These are phyloP conservation scores for Liquidambar formosana DNA, from an alignment of 164 flowering plant species.

Conservation along the genomic window DNA sequence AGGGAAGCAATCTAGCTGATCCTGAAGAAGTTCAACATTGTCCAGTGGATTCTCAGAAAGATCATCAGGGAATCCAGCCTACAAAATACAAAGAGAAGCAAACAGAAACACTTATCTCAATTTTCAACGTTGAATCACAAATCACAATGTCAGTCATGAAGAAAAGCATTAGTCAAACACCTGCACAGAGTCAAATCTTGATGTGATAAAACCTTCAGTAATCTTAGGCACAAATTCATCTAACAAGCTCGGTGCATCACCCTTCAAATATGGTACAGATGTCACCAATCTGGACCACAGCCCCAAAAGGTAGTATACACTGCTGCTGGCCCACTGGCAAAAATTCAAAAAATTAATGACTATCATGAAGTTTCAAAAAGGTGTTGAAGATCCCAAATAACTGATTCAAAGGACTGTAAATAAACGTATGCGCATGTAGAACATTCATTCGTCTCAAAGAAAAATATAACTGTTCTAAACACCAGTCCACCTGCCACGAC, in stretches of 20 bases:
- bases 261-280: slow-evolving; percentile 94
- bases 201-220: slow-evolving; percentile 90
- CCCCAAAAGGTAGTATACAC: slow-evolving; percentile 94
- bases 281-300: slow-evolving; percentile 96
- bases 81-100: slow-evolving; percentile 15
- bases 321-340: slow-evolving; percentile 97
- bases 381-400: background rate
- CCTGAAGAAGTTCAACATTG: slow-evolving; percentile 95
- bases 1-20: slow-evolving; percentile 92
- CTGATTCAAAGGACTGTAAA: background rate
- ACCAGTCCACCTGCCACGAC: slow-evolving; percentile 86
- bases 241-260: slow-evolving; percentile 85
- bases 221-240: slow-evolving; percentile 98
- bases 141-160: slow-evolving; percentile 9
- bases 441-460: background rate
- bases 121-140: background rate
- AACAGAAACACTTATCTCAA: background rate
- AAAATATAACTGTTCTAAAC: background rate
- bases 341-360: slow-evolving; percentile 11
- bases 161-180: slow-evolving; percentile 27
- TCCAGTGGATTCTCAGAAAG: slow-evolving; percentile 87
- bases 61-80: slow-evolving; percentile 87
- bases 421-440: background rate
- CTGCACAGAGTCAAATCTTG: slow-evolving; percentile 95
- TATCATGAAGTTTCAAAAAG: slow-evolving; percentile 4